Percentiles rank a stretch among this genome's conserved stretches.
Conservation (phyloP, 2,329 filamentous ascomycete genomes). For the Scedosporium boydii region DNA sequence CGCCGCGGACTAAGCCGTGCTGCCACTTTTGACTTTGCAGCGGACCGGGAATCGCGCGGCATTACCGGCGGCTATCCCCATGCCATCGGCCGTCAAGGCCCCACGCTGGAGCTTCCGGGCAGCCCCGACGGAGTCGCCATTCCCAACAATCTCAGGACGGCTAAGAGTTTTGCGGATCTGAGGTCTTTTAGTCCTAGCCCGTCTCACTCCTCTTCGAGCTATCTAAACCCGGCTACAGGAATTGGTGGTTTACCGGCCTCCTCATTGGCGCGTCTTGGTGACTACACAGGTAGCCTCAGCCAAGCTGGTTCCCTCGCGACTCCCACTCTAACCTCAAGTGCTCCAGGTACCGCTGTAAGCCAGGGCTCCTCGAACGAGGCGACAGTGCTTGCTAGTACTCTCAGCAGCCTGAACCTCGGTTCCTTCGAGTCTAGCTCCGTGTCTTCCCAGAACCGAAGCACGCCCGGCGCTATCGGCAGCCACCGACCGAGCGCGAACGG, state of each 20-base stretch:
- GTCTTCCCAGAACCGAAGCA: slow-evolving; percentile 30
- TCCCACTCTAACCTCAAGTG: slow-evolving; percentile 23
- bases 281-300: slow-evolving; percentile 31
- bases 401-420: slow-evolving; percentile 42
- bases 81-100: slow-evolving; percentile 69
- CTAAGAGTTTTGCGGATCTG: slow-evolving; percentile 93
- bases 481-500: slow-evolving; percentile 47
- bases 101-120: slow-evolving; percentile 80
- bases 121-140: slow-evolving; percentile 56
- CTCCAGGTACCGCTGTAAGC: slow-evolving; percentile 22
- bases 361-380: slow-evolving; percentile 25
- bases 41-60: slow-evolving; percentile 58
- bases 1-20: slow-evolving; percentile 82
- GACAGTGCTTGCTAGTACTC: slow-evolving; percentile 31
- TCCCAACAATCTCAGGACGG: slow-evolving; percentile 76
- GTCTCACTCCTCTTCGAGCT: slow-evolving; percentile 75
- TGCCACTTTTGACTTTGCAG: slow-evolving; percentile 94
- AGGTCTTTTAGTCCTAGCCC: slow-evolving; percentile 93
- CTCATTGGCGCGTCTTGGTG: slow-evolving; percentile 30
- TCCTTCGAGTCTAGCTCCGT: slow-evolving; percentile 36
- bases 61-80: slow-evolving; percentile 60
- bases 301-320: slow-evolving; percentile 25
- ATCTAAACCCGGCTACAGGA: slow-evolving; percentile 34
- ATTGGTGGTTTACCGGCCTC: slow-evolving; percentile 45
- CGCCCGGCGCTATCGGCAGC: slow-evolving; percentile 55